A percentile compares a stretch with the other conserved stretches of the same genome.
phyloP scores from a whole-genome alignment of 2,329 filamentous ascomycete species.

The Akanthomyces uredinophilus region DNA sequence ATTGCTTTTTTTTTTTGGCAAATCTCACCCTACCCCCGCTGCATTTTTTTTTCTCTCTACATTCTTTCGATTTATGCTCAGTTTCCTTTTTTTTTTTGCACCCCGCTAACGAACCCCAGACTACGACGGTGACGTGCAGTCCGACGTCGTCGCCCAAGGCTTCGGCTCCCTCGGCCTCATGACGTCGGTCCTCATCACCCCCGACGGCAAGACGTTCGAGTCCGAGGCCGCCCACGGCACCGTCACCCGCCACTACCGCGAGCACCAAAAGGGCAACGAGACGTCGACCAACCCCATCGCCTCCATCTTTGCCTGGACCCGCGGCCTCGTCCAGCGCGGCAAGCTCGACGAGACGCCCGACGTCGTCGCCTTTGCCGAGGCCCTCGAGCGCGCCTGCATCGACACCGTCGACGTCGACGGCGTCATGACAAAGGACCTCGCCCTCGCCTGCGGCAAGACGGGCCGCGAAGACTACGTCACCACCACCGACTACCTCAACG shows the following conservation, averaged over 20 bases:
- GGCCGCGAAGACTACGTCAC: constrained; percentile 82
- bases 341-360: constrained; percentile 91
- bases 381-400: constrained; percentile 85
- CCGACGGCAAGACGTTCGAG: constrained; percentile 94
- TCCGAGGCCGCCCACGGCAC: constrained; percentile 97
- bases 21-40: neutral
- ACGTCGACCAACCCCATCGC: constrained; percentile 98
- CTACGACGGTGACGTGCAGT: constrained; percentile 98
- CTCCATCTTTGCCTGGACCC: constrained; percentile 98
- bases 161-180: constrained; percentile 97
- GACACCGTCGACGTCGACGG: constrained; percentile 91
- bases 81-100: neutral
- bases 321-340: constrained; percentile 87
- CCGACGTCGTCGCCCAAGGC: constrained; percentile 95
- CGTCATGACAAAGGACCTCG: constrained; percentile 99
- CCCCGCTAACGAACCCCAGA: constrained; percentile 46
- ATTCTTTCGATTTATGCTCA: too few species aligned
- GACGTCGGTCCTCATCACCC: constrained; percentile 96
- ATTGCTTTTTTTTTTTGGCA: neutral
- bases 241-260: constrained; percentile 96
- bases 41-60: neutral
- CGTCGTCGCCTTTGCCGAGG: constrained; percentile 84
- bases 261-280: constrained; percentile 96
- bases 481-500: constrained; percentile 84
- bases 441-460: constrained; percentile 88